Evolutionary conservation across 2,329 filamentous ascomycete species (phyloP).

Genomic region (Cryphonectria naterciae): DNA sequence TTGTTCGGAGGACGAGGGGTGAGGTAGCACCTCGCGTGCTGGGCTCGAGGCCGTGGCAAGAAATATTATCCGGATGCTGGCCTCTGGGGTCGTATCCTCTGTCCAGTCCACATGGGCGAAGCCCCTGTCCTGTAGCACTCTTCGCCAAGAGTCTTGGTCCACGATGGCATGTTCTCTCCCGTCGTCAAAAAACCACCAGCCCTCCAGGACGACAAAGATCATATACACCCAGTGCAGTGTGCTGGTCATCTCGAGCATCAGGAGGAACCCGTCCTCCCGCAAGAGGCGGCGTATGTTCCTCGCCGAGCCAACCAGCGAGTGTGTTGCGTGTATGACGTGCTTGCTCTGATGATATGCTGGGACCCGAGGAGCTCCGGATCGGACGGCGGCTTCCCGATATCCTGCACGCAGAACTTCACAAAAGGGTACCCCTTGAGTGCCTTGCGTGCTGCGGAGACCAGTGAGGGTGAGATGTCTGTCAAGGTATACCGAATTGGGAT

Average conservation of each 20-base stretch:
- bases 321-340: slow-evolving; percentile 44
- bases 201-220: slow-evolving; percentile 40
- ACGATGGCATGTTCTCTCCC: slow-evolving; percentile 31
- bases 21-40: no score
- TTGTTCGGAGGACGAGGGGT: no score
- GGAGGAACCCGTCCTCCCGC: slow-evolving; percentile 35
- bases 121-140: no score
- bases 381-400: slow-evolving; percentile 37
- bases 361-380: slow-evolving; percentile 16
- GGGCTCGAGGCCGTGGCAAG: not conserved
- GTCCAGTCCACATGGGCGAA: no score
- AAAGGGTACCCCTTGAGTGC: slow-evolving; percentile 8
- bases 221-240: slow-evolving; percentile 38
- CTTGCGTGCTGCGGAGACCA: slow-evolving; percentile 35
- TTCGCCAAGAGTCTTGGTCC: no score
- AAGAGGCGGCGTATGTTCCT: slow-evolving; percentile 36
- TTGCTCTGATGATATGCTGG: slow-evolving; percentile 40
- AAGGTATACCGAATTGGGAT: slow-evolving; percentile 44
- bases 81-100: no score
- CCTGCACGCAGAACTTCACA: slow-evolving; percentile 35
- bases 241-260: slow-evolving; percentile 38
- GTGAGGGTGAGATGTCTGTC: slow-evolving; percentile 44
- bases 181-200: slow-evolving; percentile 42
- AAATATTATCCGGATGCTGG: not conserved
- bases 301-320: slow-evolving; percentile 28